phyloP scores from a whole-genome alignment of 768 basidiomycete species.

The Tricholoma matsutake region DNA sequence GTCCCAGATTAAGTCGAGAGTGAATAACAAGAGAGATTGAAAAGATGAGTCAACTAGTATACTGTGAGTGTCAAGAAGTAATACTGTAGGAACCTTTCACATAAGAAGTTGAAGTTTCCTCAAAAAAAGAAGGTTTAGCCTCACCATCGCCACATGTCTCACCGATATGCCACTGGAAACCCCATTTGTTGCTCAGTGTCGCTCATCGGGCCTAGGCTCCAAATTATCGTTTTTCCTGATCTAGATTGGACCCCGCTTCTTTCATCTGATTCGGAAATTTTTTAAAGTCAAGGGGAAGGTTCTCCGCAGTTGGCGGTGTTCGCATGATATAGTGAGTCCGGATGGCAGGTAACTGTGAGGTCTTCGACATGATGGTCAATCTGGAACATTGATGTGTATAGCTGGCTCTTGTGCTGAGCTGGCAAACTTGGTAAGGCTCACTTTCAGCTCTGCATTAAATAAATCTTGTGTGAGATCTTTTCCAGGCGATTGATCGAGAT shows the following conservation, averaged over 20 bases:
- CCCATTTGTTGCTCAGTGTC: conserved; percentile 2
- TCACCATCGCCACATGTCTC: background rate
- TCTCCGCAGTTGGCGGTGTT: background rate
- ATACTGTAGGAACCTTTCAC: background rate
- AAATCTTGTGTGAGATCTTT: background rate
- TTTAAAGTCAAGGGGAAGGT: background rate
- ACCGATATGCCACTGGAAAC: background rate
- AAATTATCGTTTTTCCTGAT: background rate
- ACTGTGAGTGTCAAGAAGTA: background rate
- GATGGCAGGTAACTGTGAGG: no score
- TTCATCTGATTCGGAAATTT: background rate
- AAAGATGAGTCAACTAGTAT: background rate
- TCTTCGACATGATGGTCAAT: no score
- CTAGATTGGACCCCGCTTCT: background rate
- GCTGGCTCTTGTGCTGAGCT: no score
- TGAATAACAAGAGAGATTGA: background rate
- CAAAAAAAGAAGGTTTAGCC: background rate
- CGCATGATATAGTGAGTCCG: no score
- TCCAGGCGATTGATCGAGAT: background rate
- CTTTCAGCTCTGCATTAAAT: background rate
- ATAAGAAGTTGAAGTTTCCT: background rate
- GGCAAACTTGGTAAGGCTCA: background rate
- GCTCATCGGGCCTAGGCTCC: background rate
- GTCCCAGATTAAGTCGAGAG: background rate
- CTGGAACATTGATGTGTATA: background rate